Evolutionary conservation across 2,329 filamentous ascomycete species (phyloP).

Genomic region (Pseudomassariella vexata): DNA sequence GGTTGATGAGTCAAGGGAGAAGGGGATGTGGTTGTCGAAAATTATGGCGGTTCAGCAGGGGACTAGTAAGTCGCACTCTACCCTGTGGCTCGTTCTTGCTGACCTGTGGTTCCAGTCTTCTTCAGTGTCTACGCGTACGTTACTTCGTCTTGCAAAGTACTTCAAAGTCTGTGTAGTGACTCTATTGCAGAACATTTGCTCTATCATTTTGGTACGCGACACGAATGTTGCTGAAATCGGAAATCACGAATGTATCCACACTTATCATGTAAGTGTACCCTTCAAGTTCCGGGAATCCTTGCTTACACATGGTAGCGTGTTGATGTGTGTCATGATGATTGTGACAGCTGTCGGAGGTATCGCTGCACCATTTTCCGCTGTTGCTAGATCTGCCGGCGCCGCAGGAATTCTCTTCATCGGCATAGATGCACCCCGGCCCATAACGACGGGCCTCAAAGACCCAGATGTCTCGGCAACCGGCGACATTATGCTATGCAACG

Average conservation of each 20-base stretch:
- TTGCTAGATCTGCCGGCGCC: conserved; percentile 49
- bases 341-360: conserved; percentile 50
- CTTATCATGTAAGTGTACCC: conserved; percentile 38
- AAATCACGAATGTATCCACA: conserved; percentile 41
- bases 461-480: conserved; percentile 40
- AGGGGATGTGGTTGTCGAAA: conserved; percentile 19
- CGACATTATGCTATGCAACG: conserved; percentile 55
- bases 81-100: conserved; percentile 9
- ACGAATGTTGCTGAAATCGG: conserved; percentile 16
- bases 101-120: conserved; percentile 18
- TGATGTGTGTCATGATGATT: conserved; percentile 54
- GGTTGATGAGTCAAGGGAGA: conserved; percentile 43
- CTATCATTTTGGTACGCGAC: conserved; percentile 25
- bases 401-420: conserved; percentile 52
- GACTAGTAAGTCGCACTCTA: conserved; percentile 14
- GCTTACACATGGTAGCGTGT: conserved; percentile 25
- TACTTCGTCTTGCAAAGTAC: no score
- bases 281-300: not conserved
- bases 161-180: conserved; percentile 5
- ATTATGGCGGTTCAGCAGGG: conserved; percentile 22
- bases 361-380: conserved; percentile 51
- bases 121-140: conserved; percentile 24
- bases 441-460: conserved; percentile 32
- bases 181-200: conserved; percentile 19
- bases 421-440: conserved; percentile 40